Conservation (phyloP, 2,329 filamentous ascomycete genomes). For the Hymenoscyphus salicellus region DNA sequence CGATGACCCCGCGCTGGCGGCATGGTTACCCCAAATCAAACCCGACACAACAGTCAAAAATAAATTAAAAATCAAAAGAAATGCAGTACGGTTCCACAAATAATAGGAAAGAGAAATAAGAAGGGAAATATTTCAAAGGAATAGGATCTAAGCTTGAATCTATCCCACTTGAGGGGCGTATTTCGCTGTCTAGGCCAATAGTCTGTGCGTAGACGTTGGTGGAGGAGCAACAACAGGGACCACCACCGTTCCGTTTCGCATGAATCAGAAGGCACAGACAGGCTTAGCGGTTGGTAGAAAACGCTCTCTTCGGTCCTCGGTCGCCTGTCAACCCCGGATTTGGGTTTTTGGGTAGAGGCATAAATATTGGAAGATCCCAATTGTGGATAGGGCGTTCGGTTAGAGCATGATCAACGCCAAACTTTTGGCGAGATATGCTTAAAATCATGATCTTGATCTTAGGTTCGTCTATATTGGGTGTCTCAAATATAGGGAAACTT, state of each 20-base stretch:
- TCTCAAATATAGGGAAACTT: neutral
- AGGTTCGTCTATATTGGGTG: neutral
- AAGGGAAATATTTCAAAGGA: neutral
- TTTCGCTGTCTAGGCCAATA: neutral
- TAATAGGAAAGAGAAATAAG: neutral
- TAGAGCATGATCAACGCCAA: neutral
- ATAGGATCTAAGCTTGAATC: neutral
- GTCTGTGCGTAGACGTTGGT: slow-evolving; percentile 10
- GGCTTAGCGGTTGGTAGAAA: neutral
- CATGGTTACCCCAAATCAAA: slow-evolving; percentile 4
- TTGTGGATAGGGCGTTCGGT: neutral
- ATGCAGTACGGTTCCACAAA: neutral
- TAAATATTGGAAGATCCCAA: neutral
- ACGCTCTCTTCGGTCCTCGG: neutral
- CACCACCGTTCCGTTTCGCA: slow-evolving; percentile 6
- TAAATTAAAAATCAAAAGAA: neutral
- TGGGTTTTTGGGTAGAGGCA: neutral
- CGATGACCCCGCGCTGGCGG: neutral
- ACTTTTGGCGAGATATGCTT: neutral
- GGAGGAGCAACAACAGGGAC: slow-evolving; percentile 1
- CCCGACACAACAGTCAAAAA: neutral
- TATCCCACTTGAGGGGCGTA: neutral
- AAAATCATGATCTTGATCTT: neutral
- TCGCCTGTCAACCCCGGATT: neutral
- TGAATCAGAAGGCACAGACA: slow-evolving; percentile 4